phyloP scores from a whole-genome alignment of 108 stramenopile species.

The Conticribra guillardii region DNA sequence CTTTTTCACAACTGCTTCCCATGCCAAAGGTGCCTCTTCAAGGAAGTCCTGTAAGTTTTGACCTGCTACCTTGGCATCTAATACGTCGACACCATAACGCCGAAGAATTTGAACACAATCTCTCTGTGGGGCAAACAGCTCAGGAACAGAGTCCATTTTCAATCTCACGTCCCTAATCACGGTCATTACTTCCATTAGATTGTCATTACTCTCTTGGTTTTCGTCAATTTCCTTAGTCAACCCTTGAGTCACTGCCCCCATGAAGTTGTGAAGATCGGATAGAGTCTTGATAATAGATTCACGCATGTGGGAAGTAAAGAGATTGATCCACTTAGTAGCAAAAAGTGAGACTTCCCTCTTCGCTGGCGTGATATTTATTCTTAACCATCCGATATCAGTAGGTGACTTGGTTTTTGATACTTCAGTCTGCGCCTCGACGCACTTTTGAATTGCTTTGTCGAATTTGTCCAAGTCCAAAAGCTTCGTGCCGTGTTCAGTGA shows the following conservation, averaged over 20 bases:
- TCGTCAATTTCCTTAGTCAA: slow-evolving; percentile 63
- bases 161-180: slow-evolving; percentile 84
- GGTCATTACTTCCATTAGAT: slow-evolving; percentile 81
- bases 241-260: slow-evolving; percentile 59
- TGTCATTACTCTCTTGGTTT: slow-evolving; percentile 43
- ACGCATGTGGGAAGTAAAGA: slow-evolving; percentile 69
- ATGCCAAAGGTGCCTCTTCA: slow-evolving; percentile 81
- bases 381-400: slow-evolving; percentile 84
- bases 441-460: slow-evolving; percentile 73
- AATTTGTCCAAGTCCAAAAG: slow-evolving; percentile 79
- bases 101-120: slow-evolving; percentile 77
- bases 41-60: slow-evolving; percentile 72
- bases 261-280: slow-evolving; percentile 67
- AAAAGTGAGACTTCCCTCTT: slow-evolving; percentile 71
- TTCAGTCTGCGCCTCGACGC: slow-evolving; percentile 71
- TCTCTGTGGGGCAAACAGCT: slow-evolving; percentile 81
- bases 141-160: slow-evolving; percentile 67
- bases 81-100: slow-evolving; percentile 77
- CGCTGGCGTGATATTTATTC: slow-evolving; percentile 78
- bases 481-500: slow-evolving; percentile 53
- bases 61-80: slow-evolving; percentile 50
- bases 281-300: slow-evolving; percentile 60
- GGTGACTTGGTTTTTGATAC: slow-evolving; percentile 54
- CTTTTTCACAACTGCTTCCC: slow-evolving; percentile 86
- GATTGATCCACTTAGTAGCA: slow-evolving; percentile 72